Conservation (phyloP, 805 yeast genomes). For the Saccharomycopsis capsularis region DNA sequence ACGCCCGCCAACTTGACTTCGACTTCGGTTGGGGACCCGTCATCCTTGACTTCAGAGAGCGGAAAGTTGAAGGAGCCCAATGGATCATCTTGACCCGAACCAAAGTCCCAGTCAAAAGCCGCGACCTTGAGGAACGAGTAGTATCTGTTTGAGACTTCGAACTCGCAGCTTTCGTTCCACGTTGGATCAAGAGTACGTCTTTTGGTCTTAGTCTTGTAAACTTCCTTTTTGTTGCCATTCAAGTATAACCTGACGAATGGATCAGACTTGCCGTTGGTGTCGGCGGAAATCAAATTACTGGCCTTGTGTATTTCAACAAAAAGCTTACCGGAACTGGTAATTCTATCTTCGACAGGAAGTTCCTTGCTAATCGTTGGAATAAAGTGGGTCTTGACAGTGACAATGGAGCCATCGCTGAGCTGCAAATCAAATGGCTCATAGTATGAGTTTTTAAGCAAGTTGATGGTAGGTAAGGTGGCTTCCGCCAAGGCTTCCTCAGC, state of each 20-base stretch:
- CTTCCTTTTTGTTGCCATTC: slow-evolving; percentile 50
- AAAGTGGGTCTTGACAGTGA: slow-evolving; percentile 64
- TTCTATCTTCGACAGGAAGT: slow-evolving; percentile 69
- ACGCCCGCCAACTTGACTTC: slow-evolving; percentile 43
- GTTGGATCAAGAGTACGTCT: slow-evolving; percentile 88
- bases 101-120: slow-evolving; percentile 89
- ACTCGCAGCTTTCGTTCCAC: slow-evolving; percentile 67
- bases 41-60: slow-evolving; percentile 55
- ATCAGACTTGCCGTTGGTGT: slow-evolving; percentile 86
- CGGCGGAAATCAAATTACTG: slow-evolving; percentile 71
- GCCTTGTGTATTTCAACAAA: slow-evolving; percentile 58
- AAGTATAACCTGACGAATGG: slow-evolving; percentile 72
- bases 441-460: slow-evolving; percentile 60
- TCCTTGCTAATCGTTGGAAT: slow-evolving; percentile 58
- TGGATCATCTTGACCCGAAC: slow-evolving; percentile 76
- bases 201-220: slow-evolving; percentile 68
- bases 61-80: slow-evolving; percentile 60
- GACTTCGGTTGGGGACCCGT: slow-evolving; percentile 39
- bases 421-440: slow-evolving; percentile 50
- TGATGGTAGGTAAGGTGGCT: slow-evolving; percentile 56
- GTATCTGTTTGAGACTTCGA: slow-evolving; percentile 54
- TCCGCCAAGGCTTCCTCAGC: slow-evolving; percentile 55
- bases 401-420: slow-evolving; percentile 42
- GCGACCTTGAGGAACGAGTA: slow-evolving; percentile 51
- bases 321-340: slow-evolving; percentile 67